Percentiles rank a stretch among this genome's conserved stretches.
These are phyloP conservation scores for Brasilioporus rufonigricans DNA, from an alignment of 768 basidiomycete genomes.

Conservation along the genomic window DNA sequence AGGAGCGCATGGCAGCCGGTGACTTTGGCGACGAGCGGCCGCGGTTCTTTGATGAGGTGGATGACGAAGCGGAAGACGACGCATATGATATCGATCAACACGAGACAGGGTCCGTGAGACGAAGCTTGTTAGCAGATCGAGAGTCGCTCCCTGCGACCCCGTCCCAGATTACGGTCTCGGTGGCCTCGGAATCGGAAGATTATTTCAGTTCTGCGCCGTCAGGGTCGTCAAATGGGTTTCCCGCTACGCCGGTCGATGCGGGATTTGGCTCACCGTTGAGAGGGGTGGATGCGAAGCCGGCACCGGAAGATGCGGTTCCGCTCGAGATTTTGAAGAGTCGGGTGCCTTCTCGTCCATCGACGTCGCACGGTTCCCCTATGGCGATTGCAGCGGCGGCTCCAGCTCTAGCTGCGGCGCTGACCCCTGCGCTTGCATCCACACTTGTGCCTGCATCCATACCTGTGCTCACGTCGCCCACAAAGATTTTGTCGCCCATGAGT, in stretches of 20 bases:
- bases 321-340: slow-evolving; percentile 64
- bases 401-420: not conserved
- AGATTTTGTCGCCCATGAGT: slow-evolving; percentile 36
- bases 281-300: slow-evolving; percentile 45
- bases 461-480: slow-evolving; percentile 30
- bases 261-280: slow-evolving; percentile 30
- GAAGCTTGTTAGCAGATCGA: not conserved
- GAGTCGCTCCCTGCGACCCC: slow-evolving; percentile 17
- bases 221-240: slow-evolving; percentile 15
- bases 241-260: slow-evolving; percentile 16
- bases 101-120: slow-evolving; percentile 28
- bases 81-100: slow-evolving; percentile 31
- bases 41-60: slow-evolving; percentile 47
- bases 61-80: slow-evolving; percentile 37
- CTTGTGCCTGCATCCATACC: not conserved
- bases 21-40: slow-evolving; percentile 64
- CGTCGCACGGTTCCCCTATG: slow-evolving; percentile 30
- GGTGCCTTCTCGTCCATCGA: slow-evolving; percentile 39
- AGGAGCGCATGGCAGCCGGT: slow-evolving; percentile 60
- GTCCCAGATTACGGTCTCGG: slow-evolving; percentile 22
- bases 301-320: slow-evolving; percentile 61
- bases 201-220: slow-evolving; percentile 21
- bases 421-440: no score
- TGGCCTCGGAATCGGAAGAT: slow-evolving; percentile 21
- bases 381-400: slow-evolving; percentile 7